Evolutionary conservation across 768 basidiomycete species (phyloP).

Genomic region (Nidula microcarpa): DNA sequence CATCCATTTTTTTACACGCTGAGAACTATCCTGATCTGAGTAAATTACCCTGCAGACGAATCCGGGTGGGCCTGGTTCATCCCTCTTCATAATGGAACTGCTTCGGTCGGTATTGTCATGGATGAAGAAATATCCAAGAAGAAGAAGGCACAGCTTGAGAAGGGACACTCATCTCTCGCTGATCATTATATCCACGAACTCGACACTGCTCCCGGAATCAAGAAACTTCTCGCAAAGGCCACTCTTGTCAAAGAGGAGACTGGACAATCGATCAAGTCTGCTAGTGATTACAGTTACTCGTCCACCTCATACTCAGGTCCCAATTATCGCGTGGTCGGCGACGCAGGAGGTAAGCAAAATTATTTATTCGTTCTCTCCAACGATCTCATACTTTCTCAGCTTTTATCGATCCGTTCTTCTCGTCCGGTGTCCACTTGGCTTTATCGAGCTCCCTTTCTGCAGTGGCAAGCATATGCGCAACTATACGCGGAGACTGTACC

Average conservation of each 20-base stretch:
- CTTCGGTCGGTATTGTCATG: slow-evolving; percentile 42
- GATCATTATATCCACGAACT: slow-evolving; percentile 31
- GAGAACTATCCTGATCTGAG: background rate
- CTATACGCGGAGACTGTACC: slow-evolving; percentile 23
- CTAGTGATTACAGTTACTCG: slow-evolving; percentile 30
- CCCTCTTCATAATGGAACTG: slow-evolving; percentile 33
- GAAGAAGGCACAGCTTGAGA: slow-evolving; percentile 12
- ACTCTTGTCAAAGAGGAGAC: slow-evolving; percentile 13
- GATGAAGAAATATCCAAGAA: slow-evolving; percentile 18
- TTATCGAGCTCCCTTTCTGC: slow-evolving; percentile 28
- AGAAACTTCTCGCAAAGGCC: slow-evolving; percentile 20
- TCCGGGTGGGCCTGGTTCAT: slow-evolving; percentile 51
- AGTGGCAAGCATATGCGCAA: slow-evolving; percentile 28
- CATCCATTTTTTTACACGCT: background rate
- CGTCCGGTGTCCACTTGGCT: slow-evolving; percentile 29
- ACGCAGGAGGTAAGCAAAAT: slow-evolving; percentile 18
- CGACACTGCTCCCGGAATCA: slow-evolving; percentile 23
- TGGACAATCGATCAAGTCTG: slow-evolving; percentile 13
- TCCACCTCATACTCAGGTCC: slow-evolving; percentile 24
- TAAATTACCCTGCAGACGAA: slow-evolving; percentile 27
- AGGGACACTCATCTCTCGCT: slow-evolving; percentile 9
- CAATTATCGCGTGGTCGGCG: slow-evolving; percentile 25
- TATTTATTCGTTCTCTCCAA: background rate
- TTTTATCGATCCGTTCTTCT: slow-evolving; percentile 25
- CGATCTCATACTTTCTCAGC: slow-evolving; percentile 4